Evolutionary conservation across 2,329 filamentous ascomycete genomes (phyloP).

Genomic region (Alternaria viburni): DNA sequence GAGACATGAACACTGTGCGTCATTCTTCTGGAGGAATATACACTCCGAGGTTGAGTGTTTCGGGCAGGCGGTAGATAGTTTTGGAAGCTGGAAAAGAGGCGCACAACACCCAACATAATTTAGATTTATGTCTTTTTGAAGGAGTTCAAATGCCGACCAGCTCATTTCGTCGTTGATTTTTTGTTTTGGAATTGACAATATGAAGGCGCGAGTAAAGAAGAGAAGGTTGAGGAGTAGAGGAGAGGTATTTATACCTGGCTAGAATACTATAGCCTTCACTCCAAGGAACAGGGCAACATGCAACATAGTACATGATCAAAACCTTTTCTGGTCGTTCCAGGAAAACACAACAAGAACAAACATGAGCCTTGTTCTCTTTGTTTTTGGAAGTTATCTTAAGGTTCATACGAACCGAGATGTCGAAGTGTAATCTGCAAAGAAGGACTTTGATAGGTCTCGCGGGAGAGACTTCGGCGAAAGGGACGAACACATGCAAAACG

Average conservation of each 20-base stretch:
- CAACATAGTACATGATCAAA: not conserved
- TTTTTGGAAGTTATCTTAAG: not conserved
- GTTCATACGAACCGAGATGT: not conserved
- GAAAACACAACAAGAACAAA: not conserved
- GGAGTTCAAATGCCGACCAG: no score
- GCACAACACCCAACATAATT: no score
- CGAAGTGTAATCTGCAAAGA: not conserved
- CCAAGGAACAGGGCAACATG: not conserved
- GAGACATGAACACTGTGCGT: no score
- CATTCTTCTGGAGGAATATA: no score
- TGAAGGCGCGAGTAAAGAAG: rapidly evolving
- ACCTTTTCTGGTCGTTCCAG: not conserved
- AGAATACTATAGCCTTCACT: not conserved
- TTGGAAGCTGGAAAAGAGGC: not conserved
- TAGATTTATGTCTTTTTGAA: no score
- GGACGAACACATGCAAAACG: not conserved
- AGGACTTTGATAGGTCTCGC: not conserved
- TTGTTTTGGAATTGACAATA: not conserved
- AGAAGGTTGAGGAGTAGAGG: not conserved
- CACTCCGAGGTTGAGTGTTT: rapidly evolving
- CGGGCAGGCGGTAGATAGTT: not conserved
- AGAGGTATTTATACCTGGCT: not conserved
- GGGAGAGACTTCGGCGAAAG: not conserved
- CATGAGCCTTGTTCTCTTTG: not conserved
- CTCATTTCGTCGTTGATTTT: no score